Evolutionary conservation across 2,329 filamentous ascomycete species (phyloP).

Genomic region (Sporothrix brunneoviolacea): DNA sequence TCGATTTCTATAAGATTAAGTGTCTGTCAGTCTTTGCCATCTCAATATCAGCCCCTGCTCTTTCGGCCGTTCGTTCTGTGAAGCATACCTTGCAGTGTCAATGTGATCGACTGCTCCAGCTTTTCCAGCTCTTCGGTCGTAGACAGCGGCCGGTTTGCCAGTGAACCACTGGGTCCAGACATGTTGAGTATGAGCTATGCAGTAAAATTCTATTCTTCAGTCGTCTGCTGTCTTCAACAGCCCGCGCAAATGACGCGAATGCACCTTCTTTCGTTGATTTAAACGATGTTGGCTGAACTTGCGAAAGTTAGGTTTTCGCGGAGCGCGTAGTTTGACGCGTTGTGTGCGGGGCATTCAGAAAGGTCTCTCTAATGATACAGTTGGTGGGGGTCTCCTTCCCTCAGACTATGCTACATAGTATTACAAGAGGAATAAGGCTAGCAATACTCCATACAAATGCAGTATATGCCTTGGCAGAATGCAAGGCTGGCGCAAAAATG

Average conservation of each 20-base stretch:
- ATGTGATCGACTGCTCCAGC: slow-evolving; percentile 91
- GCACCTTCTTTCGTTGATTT: background rate
- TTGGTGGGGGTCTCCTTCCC: too few relatives aligned
- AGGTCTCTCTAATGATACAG: background rate
- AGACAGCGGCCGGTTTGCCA: slow-evolving; percentile 53
- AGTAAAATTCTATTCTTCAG: background rate
- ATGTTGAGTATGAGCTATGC: too few relatives aligned
- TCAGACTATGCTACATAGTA: too few relatives aligned
- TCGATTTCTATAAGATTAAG: slow-evolving; percentile 69
- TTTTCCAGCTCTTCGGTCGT: slow-evolving; percentile 93
- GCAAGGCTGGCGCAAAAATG: too few relatives aligned
- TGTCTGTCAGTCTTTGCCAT: background rate
- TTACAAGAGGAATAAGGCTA: too few relatives aligned
- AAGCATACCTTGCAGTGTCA: slow-evolving; percentile 84
- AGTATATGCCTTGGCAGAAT: too few relatives aligned
- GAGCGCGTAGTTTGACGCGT: slow-evolving; percentile 9
- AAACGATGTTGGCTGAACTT: background rate
- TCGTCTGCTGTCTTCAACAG: too few relatives aligned
- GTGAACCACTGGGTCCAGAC: slow-evolving; percentile 41
- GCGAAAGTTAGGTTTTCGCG: slow-evolving; percentile 1
- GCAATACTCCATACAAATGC: too few relatives aligned
- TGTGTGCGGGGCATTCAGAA: slow-evolving; percentile 7
- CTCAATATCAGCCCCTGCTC: too few relatives aligned
- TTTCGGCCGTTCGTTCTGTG: too few relatives aligned
- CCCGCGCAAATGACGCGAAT: background rate